Conservation (phyloP, 2,329 filamentous ascomycete species). For the Metarhizium sp. region DNA sequence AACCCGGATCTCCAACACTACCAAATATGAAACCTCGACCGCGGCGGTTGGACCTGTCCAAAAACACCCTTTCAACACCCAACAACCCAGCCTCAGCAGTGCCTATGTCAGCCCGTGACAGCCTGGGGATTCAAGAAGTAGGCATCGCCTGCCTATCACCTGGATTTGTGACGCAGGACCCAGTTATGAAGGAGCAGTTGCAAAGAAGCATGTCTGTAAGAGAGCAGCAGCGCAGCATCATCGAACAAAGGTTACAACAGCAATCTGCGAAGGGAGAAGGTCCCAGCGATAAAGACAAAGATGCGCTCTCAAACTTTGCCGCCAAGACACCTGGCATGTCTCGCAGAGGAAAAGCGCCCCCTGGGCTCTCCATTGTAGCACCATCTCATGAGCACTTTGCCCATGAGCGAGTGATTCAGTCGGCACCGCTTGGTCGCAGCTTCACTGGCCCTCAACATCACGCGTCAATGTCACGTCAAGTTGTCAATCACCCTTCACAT, state of each 20-base stretch:
- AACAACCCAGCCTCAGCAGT: slow-evolving; percentile 53
- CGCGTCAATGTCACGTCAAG: slow-evolving; percentile 65
- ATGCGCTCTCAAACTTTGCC: slow-evolving; percentile 37
- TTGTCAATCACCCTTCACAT: slow-evolving; percentile 73
- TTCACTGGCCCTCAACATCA: slow-evolving; percentile 85
- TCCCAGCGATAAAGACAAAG: slow-evolving; percentile 46
- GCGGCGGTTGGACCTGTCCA: slow-evolving; percentile 64
- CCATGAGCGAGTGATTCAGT: slow-evolving; percentile 92
- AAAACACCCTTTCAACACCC: slow-evolving; percentile 42
- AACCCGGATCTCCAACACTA: slow-evolving; percentile 79
- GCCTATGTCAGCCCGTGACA: slow-evolving; percentile 70
- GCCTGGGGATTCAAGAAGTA: slow-evolving; percentile 79
- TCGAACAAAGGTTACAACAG: slow-evolving; percentile 83
- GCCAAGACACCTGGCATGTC: slow-evolving; percentile 67
- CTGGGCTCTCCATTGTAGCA: slow-evolving; percentile 88
- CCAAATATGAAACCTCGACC: slow-evolving; percentile 59
- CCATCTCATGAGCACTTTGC: slow-evolving; percentile 88
- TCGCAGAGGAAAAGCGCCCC: slow-evolving; percentile 69
- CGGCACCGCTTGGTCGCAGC: slow-evolving; percentile 85
- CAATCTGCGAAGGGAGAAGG: slow-evolving; percentile 72
- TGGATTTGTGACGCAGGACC: slow-evolving; percentile 91
- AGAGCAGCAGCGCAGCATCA: slow-evolving; percentile 90
- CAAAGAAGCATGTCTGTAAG: slow-evolving; percentile 89
- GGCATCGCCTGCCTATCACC: slow-evolving; percentile 91
- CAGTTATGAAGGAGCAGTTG: slow-evolving; percentile 90